Evolutionary conservation across 176 grass and related monocot genomes (phyloP).

Genomic region (barley (Hordeum vulgare)): DNA sequence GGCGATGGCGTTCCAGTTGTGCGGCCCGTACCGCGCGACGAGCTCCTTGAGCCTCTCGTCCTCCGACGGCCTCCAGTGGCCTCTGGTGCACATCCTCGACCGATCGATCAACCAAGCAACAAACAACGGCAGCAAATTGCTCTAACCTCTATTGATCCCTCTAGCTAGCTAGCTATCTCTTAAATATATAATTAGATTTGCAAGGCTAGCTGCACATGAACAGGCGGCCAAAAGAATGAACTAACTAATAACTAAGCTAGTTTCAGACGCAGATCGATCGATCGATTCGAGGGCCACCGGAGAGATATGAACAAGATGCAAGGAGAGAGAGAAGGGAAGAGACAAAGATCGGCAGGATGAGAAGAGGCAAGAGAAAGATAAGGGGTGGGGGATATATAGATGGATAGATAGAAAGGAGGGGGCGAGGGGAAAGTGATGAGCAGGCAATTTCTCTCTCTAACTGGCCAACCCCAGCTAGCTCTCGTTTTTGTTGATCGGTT

Average conservation of each 20-base stretch:
- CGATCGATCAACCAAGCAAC: constrained; percentile 1
- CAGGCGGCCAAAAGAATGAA: constrained; percentile 2
- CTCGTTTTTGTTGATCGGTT: constrained; percentile 51
- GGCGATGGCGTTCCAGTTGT: constrained; percentile 90
- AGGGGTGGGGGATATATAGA: constrained; percentile 36
- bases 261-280: background rate
- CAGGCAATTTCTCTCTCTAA: constrained; percentile 7
- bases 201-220: constrained; percentile 18
- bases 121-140: background rate
- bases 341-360: constrained; percentile 10
- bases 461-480: background rate
- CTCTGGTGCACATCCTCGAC: constrained; percentile 72
- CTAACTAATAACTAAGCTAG: background rate
- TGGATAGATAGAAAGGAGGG: background rate
- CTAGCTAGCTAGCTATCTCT: background rate
- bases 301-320: constrained; percentile 10
- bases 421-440: constrained; percentile 34
- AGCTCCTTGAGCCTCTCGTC: constrained; percentile 87
- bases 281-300: constrained; percentile 2
- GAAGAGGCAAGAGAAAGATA: constrained; percentile 29
- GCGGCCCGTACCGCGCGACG: constrained; percentile 63
- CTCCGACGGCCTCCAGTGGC: constrained; percentile 89
- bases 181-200: constrained; percentile 1
- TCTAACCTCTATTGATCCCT: constrained; percentile 1
- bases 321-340: background rate